phyloP scores from a whole-genome alignment of 202 grass and related monocot species.

The Digitaria exilis region DNA sequence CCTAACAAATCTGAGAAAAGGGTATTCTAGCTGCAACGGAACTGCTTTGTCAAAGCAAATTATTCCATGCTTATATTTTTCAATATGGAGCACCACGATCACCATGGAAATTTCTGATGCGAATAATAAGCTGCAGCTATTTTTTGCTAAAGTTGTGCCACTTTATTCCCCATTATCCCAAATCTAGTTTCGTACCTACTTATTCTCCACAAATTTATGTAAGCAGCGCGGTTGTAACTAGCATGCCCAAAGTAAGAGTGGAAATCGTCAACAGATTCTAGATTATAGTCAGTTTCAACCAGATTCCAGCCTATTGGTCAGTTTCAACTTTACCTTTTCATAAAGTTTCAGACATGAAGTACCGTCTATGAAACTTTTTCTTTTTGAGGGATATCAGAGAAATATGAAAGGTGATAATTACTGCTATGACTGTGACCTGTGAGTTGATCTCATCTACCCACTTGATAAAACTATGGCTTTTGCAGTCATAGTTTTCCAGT shows the following conservation, averaged over 20 bases:
- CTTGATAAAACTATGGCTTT: background rate
- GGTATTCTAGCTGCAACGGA: background rate
- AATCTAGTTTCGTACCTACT: background rate
- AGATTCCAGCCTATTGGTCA: background rate
- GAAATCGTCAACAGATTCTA: background rate
- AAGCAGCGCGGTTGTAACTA: background rate
- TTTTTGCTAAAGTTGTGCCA: constrained; percentile 16
- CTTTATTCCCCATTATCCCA: constrained; percentile 42
- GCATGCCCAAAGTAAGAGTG: background rate
- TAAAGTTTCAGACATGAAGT: background rate
- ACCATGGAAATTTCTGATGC: background rate
- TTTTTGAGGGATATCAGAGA: background rate
- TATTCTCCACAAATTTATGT: constrained; percentile 16
- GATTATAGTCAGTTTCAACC: background rate
- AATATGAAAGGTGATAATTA: background rate
- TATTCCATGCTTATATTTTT: background rate
- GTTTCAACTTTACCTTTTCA: background rate
- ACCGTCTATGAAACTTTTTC: background rate
- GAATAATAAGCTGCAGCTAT: background rate
- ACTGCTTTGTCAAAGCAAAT: background rate
- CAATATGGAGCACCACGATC: constrained; percentile 27
- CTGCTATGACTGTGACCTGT: background rate
- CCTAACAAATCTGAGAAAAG: background rate
- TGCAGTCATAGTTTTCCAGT: constrained; percentile 4
- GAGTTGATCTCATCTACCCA: background rate